Evolutionary conservation across 2,329 filamentous ascomycete species (phyloP).

Genomic region (Trichoderma harzianum): DNA sequence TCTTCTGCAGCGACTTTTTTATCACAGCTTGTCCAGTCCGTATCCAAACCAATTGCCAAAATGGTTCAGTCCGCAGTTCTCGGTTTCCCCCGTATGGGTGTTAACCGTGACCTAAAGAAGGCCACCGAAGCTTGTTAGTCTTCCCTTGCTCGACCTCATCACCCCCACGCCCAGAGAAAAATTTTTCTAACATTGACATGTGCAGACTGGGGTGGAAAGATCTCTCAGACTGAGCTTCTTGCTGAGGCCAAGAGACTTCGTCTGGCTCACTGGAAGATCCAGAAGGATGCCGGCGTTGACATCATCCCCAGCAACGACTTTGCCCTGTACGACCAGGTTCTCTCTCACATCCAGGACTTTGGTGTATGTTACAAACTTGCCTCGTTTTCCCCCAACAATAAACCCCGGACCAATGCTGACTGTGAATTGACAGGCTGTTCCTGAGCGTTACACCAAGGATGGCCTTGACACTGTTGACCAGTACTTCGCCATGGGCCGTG

Average conservation of each 20-base stretch:
- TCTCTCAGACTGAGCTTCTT: slow-evolving; percentile 86
- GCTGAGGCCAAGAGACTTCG: slow-evolving; percentile 95
- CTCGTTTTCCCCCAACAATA: neutral
- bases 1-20: neutral
- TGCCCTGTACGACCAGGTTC: slow-evolving; percentile 95
- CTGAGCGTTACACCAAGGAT: slow-evolving; percentile 90
- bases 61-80: slow-evolving; percentile 75
- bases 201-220: slow-evolving; percentile 81
- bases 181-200: slow-evolving; percentile 23
- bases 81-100: slow-evolving; percentile 99
- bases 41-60: slow-evolving; percentile 37
- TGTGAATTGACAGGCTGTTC: slow-evolving; percentile 61
- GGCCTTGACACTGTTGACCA: slow-evolving; percentile 85
- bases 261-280: slow-evolving; percentile 98
- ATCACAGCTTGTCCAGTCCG: slow-evolving; percentile 3
- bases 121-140: slow-evolving; percentile 85
- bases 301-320: slow-evolving; percentile 99
- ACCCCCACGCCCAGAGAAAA: neutral
- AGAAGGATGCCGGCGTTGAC: slow-evolving; percentile 97
- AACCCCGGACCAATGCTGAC: slow-evolving; percentile 15
- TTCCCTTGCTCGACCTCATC: slow-evolving; percentile 23
- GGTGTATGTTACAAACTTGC: slow-evolving; percentile 58
- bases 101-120: slow-evolving; percentile 99
- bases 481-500: slow-evolving; percentile 99
- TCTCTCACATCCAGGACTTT: slow-evolving; percentile 97